phyloP scores from a whole-genome alignment of 768 basidiomycete species.

The Leucosporidium scottii region DNA sequence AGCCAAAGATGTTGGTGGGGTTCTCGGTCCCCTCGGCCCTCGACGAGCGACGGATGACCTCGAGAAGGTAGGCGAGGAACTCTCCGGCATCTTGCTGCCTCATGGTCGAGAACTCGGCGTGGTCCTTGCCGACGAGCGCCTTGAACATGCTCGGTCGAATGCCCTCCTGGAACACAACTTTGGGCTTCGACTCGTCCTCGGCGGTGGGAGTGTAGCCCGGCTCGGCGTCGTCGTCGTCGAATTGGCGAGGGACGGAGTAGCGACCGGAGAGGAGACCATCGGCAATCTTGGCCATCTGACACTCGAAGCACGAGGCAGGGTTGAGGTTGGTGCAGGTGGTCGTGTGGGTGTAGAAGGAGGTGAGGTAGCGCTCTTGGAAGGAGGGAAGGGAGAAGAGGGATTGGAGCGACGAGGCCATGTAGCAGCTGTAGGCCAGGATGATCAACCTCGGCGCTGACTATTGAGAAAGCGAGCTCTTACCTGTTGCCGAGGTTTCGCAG shows the following conservation, averaged over 20 bases:
- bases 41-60: slow-evolving; percentile 48
- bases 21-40: slow-evolving; percentile 43
- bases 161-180: slow-evolving; percentile 71
- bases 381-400: slow-evolving; percentile 69
- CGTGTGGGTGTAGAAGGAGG: slow-evolving; percentile 52
- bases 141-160: slow-evolving; percentile 78
- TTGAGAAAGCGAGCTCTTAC: slow-evolving; percentile 40
- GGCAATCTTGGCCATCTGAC: slow-evolving; percentile 85
- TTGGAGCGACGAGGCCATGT: slow-evolving; percentile 92
- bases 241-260: slow-evolving; percentile 59
- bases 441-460: neutral
- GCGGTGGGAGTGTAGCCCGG: slow-evolving; percentile 7
- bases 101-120: slow-evolving; percentile 93
- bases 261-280: slow-evolving; percentile 90
- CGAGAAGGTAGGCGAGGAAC: slow-evolving; percentile 76
- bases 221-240: slow-evolving; percentile 10
- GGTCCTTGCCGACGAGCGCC: slow-evolving; percentile 79
- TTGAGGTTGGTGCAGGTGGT: slow-evolving; percentile 57
- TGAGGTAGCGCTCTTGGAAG: slow-evolving; percentile 67
- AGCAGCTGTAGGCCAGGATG: slow-evolving; percentile 56
- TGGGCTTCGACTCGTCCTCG: slow-evolving; percentile 35
- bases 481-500: slow-evolving; percentile 89
- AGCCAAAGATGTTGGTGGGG: slow-evolving; percentile 68
- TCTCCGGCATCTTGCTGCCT: slow-evolving; percentile 94
- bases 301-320: slow-evolving; percentile 83